A percentile compares a stretch with the other conserved stretches of the same genome.
phyloP scores from a whole-genome alignment of 345 rosid genomes.

The Citrus trifoliata region DNA sequence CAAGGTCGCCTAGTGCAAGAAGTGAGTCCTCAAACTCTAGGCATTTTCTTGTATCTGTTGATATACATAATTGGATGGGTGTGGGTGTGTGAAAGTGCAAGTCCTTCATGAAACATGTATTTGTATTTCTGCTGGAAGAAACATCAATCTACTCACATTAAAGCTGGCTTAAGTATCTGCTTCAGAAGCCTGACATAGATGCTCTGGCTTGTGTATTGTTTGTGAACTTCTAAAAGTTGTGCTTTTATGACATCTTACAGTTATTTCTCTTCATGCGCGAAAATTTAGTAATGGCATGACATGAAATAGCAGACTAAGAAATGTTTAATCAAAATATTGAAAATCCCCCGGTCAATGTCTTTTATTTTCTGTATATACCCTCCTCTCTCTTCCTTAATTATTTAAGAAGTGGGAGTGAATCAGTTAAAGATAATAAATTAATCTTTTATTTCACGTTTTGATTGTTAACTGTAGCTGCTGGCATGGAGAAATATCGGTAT shows the following conservation, averaged over 20 bases:
- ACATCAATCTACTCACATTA: background rate
- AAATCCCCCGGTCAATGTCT: background rate
- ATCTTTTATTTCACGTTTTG: background rate
- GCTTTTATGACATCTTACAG: background rate
- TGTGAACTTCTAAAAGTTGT: background rate
- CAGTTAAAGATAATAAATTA: background rate
- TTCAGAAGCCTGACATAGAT: background rate
- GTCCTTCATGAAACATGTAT: background rate
- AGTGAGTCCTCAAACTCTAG: slow-evolving; percentile 36
- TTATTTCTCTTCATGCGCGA: background rate
- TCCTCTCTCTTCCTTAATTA: background rate
- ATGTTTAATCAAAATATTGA: background rate
- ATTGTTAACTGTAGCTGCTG: slow-evolving; percentile 45
- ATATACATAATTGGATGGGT: background rate
- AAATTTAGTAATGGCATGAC: background rate
- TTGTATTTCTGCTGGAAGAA: background rate
- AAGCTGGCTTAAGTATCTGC: background rate
- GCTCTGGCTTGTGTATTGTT: background rate
- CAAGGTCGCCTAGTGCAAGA: slow-evolving; percentile 51
- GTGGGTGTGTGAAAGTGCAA: no score
- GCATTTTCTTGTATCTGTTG: background rate
- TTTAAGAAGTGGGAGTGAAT: background rate
- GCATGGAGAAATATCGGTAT: slow-evolving; percentile 58
- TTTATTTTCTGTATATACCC: background rate
- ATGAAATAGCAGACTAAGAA: background rate